Percentiles rank a stretch among this genome's conserved stretches.
Conservation (phyloP, 306 rosid genomes). For the Datisca glomerata region DNA sequence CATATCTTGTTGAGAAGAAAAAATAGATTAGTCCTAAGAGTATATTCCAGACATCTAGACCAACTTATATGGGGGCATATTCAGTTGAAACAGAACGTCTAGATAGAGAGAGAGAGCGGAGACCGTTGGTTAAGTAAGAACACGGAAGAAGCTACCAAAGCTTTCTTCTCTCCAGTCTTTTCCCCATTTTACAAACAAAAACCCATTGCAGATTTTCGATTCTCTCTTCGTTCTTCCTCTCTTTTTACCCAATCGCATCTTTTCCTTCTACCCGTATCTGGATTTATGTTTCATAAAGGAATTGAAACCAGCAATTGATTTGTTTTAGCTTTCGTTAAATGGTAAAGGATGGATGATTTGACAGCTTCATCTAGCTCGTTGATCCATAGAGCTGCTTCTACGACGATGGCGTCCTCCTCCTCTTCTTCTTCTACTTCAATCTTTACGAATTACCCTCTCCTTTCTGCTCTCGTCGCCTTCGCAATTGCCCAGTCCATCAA, state of each 20-base stretch:
- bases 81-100: too few species aligned
- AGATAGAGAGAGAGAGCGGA: background rate
- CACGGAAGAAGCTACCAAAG: background rate
- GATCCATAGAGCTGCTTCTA: conserved; percentile 11
- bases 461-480: conserved; percentile 48
- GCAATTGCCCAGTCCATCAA: conserved; percentile 51
- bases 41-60: too few species aligned
- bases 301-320: background rate
- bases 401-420: conserved; percentile 11
- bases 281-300: background rate
- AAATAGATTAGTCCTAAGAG: too few species aligned
- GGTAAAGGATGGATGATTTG: conserved; percentile 19
- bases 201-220: too few species aligned
- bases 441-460: conserved; percentile 47
- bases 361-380: conserved; percentile 14
- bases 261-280: conserved; percentile 1
- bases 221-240: background rate
- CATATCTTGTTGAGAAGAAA: too few species aligned
- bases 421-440: conserved; percentile 18
- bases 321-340: background rate
- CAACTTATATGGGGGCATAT: too few species aligned
- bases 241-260: background rate
- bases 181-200: too few species aligned
- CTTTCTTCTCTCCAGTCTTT: background rate
- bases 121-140: conserved; percentile 21